Conservation (phyloP, 306 rosid species). For the Prunus davidiana region DNA sequence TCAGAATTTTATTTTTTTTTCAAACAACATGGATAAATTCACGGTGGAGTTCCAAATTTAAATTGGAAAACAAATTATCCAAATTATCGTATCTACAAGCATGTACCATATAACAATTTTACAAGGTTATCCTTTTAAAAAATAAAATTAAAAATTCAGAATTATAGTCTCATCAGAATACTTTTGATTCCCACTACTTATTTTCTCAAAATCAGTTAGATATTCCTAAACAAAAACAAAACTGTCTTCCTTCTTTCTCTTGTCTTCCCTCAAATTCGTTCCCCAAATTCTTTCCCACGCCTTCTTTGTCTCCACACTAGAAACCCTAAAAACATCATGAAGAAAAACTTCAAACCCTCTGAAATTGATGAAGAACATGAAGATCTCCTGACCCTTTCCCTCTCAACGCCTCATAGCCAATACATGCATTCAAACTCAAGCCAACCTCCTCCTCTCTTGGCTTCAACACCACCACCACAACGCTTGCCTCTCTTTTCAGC, state of each 20-base stretch:
- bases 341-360: background rate
- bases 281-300: background rate
- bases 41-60: too few species aligned
- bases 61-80: too few species aligned
- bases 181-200: background rate
- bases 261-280: constrained; percentile 5
- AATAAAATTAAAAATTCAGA: background rate
- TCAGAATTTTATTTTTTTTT: too few species aligned
- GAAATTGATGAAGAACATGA: background rate
- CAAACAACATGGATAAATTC: too few species aligned
- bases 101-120: too few species aligned
- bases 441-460: background rate
- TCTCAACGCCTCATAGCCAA: background rate
- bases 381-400: background rate
- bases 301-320: background rate
- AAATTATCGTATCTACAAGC: too few species aligned
- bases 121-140: too few species aligned
- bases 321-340: background rate
- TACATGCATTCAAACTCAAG: background rate
- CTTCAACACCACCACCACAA: background rate
- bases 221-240: background rate
- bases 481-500: background rate
- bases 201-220: background rate
- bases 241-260: background rate
- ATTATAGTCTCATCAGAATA: background rate